Conservation (phyloP, 1,284 basidiomycete species). For the Pulveroboletus sp. region DNA sequence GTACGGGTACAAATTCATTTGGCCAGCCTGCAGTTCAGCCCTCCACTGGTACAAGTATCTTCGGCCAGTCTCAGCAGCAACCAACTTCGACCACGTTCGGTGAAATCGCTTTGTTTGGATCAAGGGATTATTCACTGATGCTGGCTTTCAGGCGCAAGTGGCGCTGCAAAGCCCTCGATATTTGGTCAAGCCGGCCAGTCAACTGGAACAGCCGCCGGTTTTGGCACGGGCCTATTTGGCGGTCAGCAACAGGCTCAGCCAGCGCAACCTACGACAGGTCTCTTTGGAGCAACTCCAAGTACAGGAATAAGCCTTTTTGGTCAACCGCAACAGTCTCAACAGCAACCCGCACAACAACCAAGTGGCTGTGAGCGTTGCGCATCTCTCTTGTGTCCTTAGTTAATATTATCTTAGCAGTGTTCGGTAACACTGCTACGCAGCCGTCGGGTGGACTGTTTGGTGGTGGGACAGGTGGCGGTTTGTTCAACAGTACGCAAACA, state of each 20-base stretch:
- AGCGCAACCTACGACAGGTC: conserved; percentile 32
- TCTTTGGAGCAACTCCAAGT: conserved; percentile 34
- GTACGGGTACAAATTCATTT: conserved; percentile 38
- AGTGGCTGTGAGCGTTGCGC: conserved; percentile 28
- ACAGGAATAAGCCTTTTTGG: conserved; percentile 38
- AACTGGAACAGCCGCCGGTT: conserved; percentile 23
- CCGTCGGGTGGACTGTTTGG: conserved; percentile 35
- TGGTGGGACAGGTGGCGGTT: conserved; percentile 25
- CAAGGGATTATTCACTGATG: conserved; percentile 2
- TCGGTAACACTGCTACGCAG: conserved; percentile 23
- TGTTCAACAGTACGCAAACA: conserved; percentile 48
- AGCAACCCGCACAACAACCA: conserved; percentile 32
- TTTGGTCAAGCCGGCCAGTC: conserved; percentile 38
- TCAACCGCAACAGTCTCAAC: conserved; percentile 31
- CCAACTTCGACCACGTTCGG: conserved; percentile 26
- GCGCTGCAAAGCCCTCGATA: conserved; percentile 43
- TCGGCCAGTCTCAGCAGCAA: conserved; percentile 30
- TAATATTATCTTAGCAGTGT: conserved; percentile 22
- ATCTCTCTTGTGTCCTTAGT: background rate
- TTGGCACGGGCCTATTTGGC: conserved; percentile 26
- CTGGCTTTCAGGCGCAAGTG: conserved; percentile 21
- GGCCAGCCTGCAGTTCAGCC: conserved; percentile 34
- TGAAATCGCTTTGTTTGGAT: conserved; percentile 6
- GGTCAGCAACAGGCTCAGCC: conserved; percentile 31
- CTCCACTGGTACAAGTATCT: conserved; percentile 29